Base-by-base conservation (phyloP, 257 asterid genomes). In the Ehretia macrophylla region DNA sequence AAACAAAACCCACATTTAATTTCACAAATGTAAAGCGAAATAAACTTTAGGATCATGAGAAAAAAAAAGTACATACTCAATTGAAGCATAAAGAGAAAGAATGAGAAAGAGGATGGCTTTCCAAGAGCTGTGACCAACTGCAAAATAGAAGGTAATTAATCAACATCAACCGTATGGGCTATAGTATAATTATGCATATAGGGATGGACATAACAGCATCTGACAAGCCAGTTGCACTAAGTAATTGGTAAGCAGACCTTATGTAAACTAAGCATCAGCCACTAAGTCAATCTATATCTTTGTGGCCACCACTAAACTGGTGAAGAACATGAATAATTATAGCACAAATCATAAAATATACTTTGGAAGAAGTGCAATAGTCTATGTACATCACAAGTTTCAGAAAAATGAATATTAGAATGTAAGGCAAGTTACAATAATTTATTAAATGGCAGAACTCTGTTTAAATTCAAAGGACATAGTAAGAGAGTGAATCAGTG, bases 91-190 rank as follows among this genome's bases (percentile, higher is more conserved):
- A n/a, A n/a, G n/a, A n/a, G n/a, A n/a, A n/a, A n/a, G n/a, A n/a
- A n/a, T n/a, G n/a, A n/a, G 83, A 82, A 71, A 80, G 82, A 45
- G 91, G 95, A 69, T 83, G 88, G 71, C 66, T 73, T 73, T 85
- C 95, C 77, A 85, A 69, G 69, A 81, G 68, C 72, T 85, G 95
- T 8, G 91, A 73, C 87, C 94, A 85, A 65, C 94, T 85, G 85
- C 80, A 65, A 50, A 68, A 51, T 45, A 70, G 60, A 55, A n/a
- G 45, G 52, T 59, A 52, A 47, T 67, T 8, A 65, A 60, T 52
- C 22, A 59, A 51, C 32, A 61, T 53, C 20, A 61, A 32, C 44
- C 38, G 58, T 16, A 16, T 19, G 12, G 17, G 18, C 20, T 10
- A 52, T 8, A 23, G 22, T 22, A 27, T 14, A 49, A 23, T 50